phyloP scores from a whole-genome alignment of 768 basidiomycete genomes.

The Porpolomopsis calyptriformis region DNA sequence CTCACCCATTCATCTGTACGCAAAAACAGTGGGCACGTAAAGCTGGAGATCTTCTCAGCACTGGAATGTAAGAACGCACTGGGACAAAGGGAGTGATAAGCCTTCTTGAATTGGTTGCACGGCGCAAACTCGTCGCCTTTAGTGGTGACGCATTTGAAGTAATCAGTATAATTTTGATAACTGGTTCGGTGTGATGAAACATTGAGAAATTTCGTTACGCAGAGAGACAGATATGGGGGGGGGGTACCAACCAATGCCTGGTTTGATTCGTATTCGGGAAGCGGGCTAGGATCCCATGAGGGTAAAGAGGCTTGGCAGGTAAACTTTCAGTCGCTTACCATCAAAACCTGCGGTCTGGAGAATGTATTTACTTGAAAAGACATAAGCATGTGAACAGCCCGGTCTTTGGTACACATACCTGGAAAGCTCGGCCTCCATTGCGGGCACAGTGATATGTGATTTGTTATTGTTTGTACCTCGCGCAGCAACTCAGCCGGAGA shows the following conservation, averaged over 20 bases:
- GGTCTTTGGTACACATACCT: background rate
- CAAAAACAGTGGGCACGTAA: constrained; percentile 5
- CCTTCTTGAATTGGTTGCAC: constrained; percentile 96
- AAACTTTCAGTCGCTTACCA: constrained; percentile 31
- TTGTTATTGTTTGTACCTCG: too few species aligned
- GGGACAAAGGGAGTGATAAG: constrained; percentile 94
- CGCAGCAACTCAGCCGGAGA: too few species aligned
- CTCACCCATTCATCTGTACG: constrained; percentile 81
- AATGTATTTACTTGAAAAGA: constrained; percentile 56
- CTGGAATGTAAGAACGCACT: constrained; percentile 49
- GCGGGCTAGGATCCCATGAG: constrained; percentile 53
- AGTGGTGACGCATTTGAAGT: constrained; percentile 93
- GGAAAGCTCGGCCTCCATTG: background rate
- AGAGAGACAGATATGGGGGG: too few species aligned
- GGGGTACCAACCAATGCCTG: constrained; percentile 68
- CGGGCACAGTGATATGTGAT: too few species aligned
- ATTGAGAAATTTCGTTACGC: too few species aligned
- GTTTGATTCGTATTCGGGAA: constrained; percentile 94
- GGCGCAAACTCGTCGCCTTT: constrained; percentile 98
- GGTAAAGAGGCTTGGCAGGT: constrained; percentile 2
- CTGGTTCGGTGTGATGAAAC: too few species aligned
- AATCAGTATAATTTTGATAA: constrained; percentile 96
- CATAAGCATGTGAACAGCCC: constrained; percentile 7
- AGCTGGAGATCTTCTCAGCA: too few species aligned
- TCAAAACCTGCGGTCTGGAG: constrained; percentile 96